A percentile compares a stretch with the other conserved stretches of the same genome.
Conservation (phyloP, 1,284 basidiomycete genomes). For the Pseudozyma sp. region DNA sequence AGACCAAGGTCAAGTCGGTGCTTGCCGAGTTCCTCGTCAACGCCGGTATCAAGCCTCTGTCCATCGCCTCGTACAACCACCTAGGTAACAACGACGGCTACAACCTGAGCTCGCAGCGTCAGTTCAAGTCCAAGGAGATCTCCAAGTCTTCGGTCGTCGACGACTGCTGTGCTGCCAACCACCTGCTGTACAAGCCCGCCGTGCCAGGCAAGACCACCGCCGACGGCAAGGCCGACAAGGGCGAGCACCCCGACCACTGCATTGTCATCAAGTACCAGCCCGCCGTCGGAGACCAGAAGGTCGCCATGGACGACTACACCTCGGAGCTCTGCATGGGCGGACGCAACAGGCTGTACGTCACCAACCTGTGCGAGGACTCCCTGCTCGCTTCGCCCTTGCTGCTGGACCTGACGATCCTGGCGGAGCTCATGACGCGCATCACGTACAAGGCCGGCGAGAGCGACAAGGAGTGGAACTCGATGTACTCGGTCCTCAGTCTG, state of each 20-base stretch:
- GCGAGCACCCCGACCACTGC: conserved; percentile 96
- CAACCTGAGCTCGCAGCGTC: conserved; percentile 87
- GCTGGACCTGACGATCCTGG: conserved; percentile 90
- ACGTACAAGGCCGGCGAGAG: conserved; percentile 73
- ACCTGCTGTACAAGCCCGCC: conserved; percentile 86
- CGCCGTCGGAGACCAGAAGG: conserved; percentile 87
- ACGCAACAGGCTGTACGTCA: conserved; percentile 68
- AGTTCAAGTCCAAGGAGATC: conserved; percentile 96
- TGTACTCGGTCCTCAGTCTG: conserved; percentile 67
- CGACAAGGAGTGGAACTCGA: conserved; percentile 56
- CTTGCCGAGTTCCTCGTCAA: conserved; percentile 98
- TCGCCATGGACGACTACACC: conserved; percentile 97
- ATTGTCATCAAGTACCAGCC: conserved; percentile 78
- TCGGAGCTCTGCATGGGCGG: conserved; percentile 80
- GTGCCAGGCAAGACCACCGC: conserved; percentile 61
- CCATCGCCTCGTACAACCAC: conserved; percentile 97
- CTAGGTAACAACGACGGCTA: conserved; percentile 97
- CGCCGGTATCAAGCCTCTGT: conserved; percentile 97
- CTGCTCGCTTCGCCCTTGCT: conserved; percentile 95
- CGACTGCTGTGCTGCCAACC: conserved; percentile 77
- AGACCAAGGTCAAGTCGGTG: conserved; percentile 78
- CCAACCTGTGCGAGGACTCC: conserved; percentile 77
- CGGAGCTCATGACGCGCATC: conserved; percentile 93
- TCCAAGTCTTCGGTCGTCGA: conserved; percentile 93
- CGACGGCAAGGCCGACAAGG: conserved; percentile 75